phyloP scores from a whole-genome alignment of 257 asterid genomes.

The Fraxinus excelsior region DNA sequence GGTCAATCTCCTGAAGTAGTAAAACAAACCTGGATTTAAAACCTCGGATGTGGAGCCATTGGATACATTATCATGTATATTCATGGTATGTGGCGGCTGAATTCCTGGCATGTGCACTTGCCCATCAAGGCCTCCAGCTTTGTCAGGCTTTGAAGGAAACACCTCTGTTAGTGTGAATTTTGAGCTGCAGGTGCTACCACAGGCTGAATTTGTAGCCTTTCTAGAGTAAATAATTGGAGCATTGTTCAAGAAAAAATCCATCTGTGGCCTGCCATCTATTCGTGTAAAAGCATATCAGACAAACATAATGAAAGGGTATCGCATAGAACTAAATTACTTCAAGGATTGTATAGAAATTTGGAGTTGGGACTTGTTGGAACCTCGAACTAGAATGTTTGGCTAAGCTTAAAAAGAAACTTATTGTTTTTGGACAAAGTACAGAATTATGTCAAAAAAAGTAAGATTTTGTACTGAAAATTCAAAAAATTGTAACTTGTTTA shows the following conservation, averaged over 20 bases:
- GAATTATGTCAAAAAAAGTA: not conserved
- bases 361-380: not conserved
- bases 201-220: slow-evolving; percentile 40
- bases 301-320: not conserved
- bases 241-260: slow-evolving; percentile 54
- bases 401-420: not conserved
- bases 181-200: slow-evolving; percentile 53
- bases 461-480: not conserved
- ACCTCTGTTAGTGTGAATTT: slow-evolving; percentile 67
- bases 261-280: slow-evolving; percentile 57
- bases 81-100: slow-evolving; percentile 36
- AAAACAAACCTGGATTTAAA: slow-evolving; percentile 55
- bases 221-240: slow-evolving; percentile 34
- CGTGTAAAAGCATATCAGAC: slow-evolving; percentile 5
- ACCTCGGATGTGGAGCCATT: slow-evolving; percentile 39
- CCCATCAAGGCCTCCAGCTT: slow-evolving; percentile 38
- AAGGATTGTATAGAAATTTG: not conserved
- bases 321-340: not conserved
- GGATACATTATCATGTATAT: slow-evolving; percentile 42
- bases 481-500: not conserved
- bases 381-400: not conserved
- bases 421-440: not conserved
- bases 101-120: slow-evolving; percentile 40
- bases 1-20: slow-evolving; percentile 1
- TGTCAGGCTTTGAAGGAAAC: slow-evolving; percentile 39